phyloP scores from a whole-genome alignment of 108 stramenopile genomes.

The Nitzschia sp. region DNA sequence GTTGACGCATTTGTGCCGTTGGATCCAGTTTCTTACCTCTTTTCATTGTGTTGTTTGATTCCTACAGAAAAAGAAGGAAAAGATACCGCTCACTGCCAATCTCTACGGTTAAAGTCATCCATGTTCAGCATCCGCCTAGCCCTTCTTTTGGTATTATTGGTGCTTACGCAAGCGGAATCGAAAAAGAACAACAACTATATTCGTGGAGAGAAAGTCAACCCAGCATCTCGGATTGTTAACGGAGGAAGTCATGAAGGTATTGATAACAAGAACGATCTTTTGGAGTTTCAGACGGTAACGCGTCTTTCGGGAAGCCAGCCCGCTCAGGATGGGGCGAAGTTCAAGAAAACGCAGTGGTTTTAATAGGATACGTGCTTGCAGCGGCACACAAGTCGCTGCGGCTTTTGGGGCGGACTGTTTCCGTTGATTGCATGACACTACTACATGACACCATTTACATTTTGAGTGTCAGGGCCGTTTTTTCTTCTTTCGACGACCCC shows the following conservation, averaged over 20 bases:
- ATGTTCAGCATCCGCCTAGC: conserved; percentile 21
- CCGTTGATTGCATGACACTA: not conserved
- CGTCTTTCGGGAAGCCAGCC: conserved; percentile 25
- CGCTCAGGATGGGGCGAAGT: not conserved
- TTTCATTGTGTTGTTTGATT: not conserved
- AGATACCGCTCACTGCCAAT: conserved; percentile 4
- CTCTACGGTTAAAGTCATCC: conserved; percentile 9
- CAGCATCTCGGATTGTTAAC: conserved; percentile 21
- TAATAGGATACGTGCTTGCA: not conserved
- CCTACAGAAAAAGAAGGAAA: conserved; percentile 15
- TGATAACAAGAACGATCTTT: conserved; percentile 15
- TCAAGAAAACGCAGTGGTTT: not conserved
- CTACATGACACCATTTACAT: conserved; percentile 12
- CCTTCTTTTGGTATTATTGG: conserved; percentile 18
- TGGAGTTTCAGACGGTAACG: conserved; percentile 28
- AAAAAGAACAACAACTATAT: conserved; percentile 19
- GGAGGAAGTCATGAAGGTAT: not conserved
- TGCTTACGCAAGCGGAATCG: conserved; percentile 13
- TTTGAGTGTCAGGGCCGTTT: not conserved
- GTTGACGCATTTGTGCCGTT: no score
- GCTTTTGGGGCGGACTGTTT: no score
- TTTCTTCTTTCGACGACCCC: not conserved
- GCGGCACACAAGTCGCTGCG: no score
- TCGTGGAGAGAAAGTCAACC: conserved; percentile 19
- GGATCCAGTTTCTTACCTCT: not conserved